Conservation (phyloP, 1,284 basidiomycete genomes). For the Schizophyllum commune region DNA sequence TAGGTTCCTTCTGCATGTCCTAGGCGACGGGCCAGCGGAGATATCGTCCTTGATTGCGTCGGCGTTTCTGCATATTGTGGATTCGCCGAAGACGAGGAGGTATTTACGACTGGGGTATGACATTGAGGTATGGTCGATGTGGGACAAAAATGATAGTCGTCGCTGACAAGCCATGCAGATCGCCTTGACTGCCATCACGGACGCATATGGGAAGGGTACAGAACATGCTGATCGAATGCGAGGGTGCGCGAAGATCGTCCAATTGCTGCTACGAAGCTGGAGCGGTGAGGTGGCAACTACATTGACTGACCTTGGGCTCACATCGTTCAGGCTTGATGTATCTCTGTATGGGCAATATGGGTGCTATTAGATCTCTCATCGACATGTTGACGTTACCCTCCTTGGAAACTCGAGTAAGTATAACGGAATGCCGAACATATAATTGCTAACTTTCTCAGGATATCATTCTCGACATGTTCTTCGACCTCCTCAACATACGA, state of each 20-base stretch:
- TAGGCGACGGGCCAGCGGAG: constrained; percentile 85
- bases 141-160: too few species aligned
- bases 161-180: constrained; percentile 43
- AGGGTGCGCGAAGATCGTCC: constrained; percentile 71
- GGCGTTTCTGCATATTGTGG: constrained; percentile 79
- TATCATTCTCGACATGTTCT: constrained; percentile 89
- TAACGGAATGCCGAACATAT: not conserved
- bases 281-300: constrained; percentile 54
- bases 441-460: constrained; percentile 45
- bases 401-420: constrained; percentile 70
- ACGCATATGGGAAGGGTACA: constrained; percentile 79
- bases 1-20: constrained; percentile 77
- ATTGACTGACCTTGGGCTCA: constrained; percentile 21
- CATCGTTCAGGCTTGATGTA: constrained; percentile 70
- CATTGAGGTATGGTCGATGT: constrained; percentile 63
- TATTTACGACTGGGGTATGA: constrained; percentile 82
- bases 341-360: constrained; percentile 85
- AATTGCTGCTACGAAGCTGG: constrained; percentile 87
- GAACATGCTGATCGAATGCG: constrained; percentile 75
- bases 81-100: constrained; percentile 77
- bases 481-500: constrained; percentile 88
- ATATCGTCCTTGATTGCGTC: constrained; percentile 80
- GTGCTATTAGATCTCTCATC: constrained; percentile 80
- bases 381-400: constrained; percentile 86
- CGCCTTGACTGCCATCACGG: constrained; percentile 81